phyloP scores from a whole-genome alignment of 1,284 basidiomycete species.

The Nidula niveotomentosa region DNA sequence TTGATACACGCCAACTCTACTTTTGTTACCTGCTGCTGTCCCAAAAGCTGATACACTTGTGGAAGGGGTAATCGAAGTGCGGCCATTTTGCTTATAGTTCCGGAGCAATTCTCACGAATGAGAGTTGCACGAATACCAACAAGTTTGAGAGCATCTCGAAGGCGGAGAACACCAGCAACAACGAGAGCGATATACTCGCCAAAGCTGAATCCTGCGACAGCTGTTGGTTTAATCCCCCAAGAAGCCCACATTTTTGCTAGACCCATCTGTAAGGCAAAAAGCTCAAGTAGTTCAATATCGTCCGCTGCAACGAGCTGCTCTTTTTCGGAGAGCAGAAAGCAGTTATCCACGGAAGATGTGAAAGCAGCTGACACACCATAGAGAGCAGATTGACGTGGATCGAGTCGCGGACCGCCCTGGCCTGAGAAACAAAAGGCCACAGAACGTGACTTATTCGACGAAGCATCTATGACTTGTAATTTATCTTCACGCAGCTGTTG shows the following conservation, averaged over 20 bases:
- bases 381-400: slow-evolving; percentile 1
- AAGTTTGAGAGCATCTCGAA: slow-evolving; percentile 1
- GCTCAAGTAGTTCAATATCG: neutral
- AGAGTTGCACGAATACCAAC: slow-evolving; percentile 2
- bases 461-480: neutral
- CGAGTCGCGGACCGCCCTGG: slow-evolving; percentile 3
- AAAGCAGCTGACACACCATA: slow-evolving; percentile 2
- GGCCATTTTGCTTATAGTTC: neutral
- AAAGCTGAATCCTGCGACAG: slow-evolving; percentile 2
- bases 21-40: neutral
- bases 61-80: slow-evolving; percentile 1
- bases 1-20: slow-evolving; percentile 5
- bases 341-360: slow-evolving; percentile 1
- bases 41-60: neutral
- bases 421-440: slow-evolving; percentile 5
- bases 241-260: slow-evolving; percentile 3
- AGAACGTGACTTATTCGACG: neutral
- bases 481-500: neutral
- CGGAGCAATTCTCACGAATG: neutral
- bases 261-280: slow-evolving; percentile 3
- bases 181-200: slow-evolving; percentile 4
- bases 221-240: slow-evolving; percentile 2
- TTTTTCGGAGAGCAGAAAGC: slow-evolving; percentile 2
- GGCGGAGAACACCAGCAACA: slow-evolving; percentile 1
- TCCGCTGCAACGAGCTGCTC: neutral